A percentile compares a stretch with the other conserved stretches of the same genome.
phyloP scores from a whole-genome alignment of 2,329 filamentous ascomycete genomes.

The Xylaria sp. region DNA sequence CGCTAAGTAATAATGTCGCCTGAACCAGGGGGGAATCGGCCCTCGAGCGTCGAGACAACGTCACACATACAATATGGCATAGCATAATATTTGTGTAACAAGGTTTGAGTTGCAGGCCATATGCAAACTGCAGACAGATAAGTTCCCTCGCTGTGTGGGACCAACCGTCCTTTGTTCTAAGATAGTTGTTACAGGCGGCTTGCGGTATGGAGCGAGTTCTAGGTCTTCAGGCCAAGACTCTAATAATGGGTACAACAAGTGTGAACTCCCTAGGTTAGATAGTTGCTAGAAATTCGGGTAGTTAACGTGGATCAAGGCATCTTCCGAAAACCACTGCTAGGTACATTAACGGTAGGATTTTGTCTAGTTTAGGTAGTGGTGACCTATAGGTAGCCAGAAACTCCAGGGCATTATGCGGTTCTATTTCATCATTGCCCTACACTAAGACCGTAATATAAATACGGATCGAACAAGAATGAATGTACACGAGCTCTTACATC shows the following conservation, averaged over 20 bases:
- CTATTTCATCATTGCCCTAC: neutral
- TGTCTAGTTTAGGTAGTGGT: neutral
- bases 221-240: slow-evolving; percentile 31
- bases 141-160: neutral
- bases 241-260: slow-evolving; percentile 30
- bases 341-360: slow-evolving; percentile 8
- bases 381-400: neutral
- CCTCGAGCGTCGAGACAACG: slow-evolving; percentile 8
- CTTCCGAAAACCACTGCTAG: slow-evolving; percentile 26
- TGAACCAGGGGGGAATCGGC: slow-evolving; percentile 8
- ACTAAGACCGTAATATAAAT: slow-evolving; percentile 1
- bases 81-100: slow-evolving; percentile 18
- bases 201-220: slow-evolving; percentile 20
- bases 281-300: slow-evolving; percentile 10
- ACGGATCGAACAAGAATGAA: neutral
- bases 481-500: neutral
- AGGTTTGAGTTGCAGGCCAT: slow-evolving; percentile 12
- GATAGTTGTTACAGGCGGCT: slow-evolving; percentile 15
- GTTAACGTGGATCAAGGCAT: slow-evolving; percentile 29
- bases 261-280: slow-evolving; percentile 17
- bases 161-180: neutral
- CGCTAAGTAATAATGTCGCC: neutral
- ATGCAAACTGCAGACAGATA: neutral
- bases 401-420: neutral
- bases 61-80: slow-evolving; percentile 28